These are phyloP conservation scores for Pseudonitzschia delicatissima DNA, from an alignment of 108 stramenopile genomes.

Conservation along the genomic window DNA sequence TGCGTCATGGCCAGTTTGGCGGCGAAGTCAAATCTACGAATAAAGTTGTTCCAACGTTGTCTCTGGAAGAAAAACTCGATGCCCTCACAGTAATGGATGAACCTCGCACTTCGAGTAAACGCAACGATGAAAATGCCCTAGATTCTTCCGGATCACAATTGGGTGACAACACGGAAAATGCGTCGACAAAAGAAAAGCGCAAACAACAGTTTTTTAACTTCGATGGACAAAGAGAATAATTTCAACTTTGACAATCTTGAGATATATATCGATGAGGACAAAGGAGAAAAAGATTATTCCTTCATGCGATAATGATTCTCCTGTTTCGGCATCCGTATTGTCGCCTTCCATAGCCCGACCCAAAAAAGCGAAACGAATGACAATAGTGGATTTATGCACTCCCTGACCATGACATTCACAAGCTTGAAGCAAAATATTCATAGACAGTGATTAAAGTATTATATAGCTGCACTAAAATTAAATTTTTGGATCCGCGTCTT, in stretches of 20 bases:
- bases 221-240: not conserved
- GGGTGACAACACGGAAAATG: not conserved
- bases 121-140: too few relatives aligned
- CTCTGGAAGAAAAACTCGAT: too few relatives aligned
- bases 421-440: too few relatives aligned
- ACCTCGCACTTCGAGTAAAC: too few relatives aligned
- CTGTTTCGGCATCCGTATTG: not conserved
- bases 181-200: not conserved
- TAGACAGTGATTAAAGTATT: too few relatives aligned
- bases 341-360: not conserved
- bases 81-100: too few relatives aligned
- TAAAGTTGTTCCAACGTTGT: too few relatives aligned
- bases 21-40: too few relatives aligned
- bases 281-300: not conserved
- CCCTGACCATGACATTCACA: slow-evolving; percentile 5
- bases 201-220: not conserved
- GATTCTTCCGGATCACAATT: too few relatives aligned
- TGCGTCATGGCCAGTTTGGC: too few relatives aligned
- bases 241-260: not conserved
- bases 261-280: not conserved
- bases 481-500: too few relatives aligned
- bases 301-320: not conserved
- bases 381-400: slow-evolving; percentile 14
- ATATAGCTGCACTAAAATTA: too few relatives aligned
- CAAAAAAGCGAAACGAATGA: slow-evolving; percentile 8